Evolutionary conservation across 2,329 filamentous ascomycete genomes (phyloP).

Genomic region (Colletotrichum sp.): DNA sequence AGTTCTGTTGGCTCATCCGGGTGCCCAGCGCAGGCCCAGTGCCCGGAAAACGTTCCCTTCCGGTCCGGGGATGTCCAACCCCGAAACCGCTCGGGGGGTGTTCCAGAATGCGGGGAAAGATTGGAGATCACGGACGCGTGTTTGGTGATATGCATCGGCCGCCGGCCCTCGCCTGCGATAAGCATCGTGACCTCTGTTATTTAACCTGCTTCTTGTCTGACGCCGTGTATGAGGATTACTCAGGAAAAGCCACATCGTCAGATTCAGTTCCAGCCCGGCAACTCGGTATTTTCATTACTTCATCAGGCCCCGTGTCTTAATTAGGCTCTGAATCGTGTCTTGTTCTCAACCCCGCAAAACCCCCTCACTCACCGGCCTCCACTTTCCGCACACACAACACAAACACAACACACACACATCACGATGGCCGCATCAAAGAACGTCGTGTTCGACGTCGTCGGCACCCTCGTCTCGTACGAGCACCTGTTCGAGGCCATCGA

Average conservation of each 20-base stretch:
- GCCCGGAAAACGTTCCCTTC: neutral
- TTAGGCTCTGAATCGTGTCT: neutral
- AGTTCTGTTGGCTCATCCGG: neutral
- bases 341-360: neutral
- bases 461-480: slow-evolving; percentile 52
- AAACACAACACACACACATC: neutral
- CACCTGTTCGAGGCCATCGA: slow-evolving; percentile 46
- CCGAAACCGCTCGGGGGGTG: neutral
- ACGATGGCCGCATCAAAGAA: slow-evolving; percentile 35
- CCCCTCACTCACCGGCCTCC: neutral
- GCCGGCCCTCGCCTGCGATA: neutral
- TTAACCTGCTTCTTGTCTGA: neutral
- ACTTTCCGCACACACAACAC: neutral
- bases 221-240: neutral
- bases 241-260: neutral
- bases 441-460: slow-evolving; percentile 58
- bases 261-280: neutral
- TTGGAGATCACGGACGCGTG: neutral
- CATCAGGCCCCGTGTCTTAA: neutral
- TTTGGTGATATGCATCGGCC: neutral
- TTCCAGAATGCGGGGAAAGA: neutral
- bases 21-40: neutral
- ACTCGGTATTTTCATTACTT: neutral
- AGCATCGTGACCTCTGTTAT: neutral
- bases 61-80: neutral